Evolutionary conservation across 345 rosid species (phyloP), one percentile per base, ranked within the genome.

Genomic region (Clarkia xantiana): DNA sequence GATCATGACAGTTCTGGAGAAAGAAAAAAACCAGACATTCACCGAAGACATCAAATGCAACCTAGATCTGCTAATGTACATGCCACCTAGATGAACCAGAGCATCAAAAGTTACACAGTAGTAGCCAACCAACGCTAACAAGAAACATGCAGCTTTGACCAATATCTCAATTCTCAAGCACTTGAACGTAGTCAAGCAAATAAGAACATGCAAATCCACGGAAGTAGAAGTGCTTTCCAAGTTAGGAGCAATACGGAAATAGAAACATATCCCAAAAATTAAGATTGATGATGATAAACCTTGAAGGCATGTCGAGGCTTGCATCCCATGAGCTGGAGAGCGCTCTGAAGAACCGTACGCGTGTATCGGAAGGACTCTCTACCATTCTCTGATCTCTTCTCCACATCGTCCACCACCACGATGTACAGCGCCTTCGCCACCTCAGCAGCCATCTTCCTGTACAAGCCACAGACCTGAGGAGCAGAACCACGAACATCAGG

Each of bases 321-420:
- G 70, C 98, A 91, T 18, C 96, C 98, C 86, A 91, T 91, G 42
- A 91, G 85, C 64, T 86, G 96, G 56, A 91, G 86, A 65, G 95
- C 76, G 42, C 93, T 81, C 69, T 86, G 98, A 62, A 91, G 68
- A 75, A 84, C 86, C 36, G 96, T 67, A 53, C 96, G 93, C 56
- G 96, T 78, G 49, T 84, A 91, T 9, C 94, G 69, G 44, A 84
- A 91, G 52, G 96, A 80, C 45, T 67, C 83, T 58, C 63, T 75
- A 3, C 56, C 71, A 45, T 53, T 53, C 34, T 56, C 61, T 52
- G 36, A 29, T 29, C 62, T 63, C 62, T 46, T 72, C 19, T 61
- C 79, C 1, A 52, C 72, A 9, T 62, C 83, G 22, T 90, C 85
- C 43, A 80, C 75, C 67, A 91, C 96, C 62, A 80, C 87, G 71